Conservation (phyloP, 192 early-diverging fungal species). For the Backusella luteola region DNA sequence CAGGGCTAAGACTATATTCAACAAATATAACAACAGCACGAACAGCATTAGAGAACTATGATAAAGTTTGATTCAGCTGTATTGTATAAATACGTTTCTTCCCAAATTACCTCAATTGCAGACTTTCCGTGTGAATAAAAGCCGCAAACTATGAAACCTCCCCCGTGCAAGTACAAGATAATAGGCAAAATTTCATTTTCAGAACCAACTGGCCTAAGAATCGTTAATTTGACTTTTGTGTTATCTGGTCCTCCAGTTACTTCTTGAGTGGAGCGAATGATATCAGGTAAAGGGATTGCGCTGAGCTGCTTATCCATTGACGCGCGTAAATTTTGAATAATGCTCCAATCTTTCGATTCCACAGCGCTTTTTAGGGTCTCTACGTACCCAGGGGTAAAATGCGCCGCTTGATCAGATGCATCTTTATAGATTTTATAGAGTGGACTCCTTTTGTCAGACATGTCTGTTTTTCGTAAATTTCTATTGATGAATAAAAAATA, state of each 20-base stretch:
- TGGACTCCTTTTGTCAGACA: too few species aligned
- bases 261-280: neutral
- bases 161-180: neutral
- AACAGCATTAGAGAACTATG: neutral
- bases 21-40: slow-evolving; percentile 16
- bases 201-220: neutral
- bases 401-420: too few species aligned
- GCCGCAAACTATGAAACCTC: neutral
- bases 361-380: too few species aligned
- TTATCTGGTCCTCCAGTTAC: neutral
- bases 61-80: neutral
- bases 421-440: too few species aligned
- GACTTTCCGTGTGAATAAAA: neutral
- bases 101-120: neutral
- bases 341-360: too few species aligned
- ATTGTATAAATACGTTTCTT: neutral
- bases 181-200: neutral
- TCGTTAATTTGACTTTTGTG: neutral
- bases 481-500: too few species aligned
- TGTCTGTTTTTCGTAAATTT: too few species aligned
- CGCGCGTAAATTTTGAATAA: too few species aligned
- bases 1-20: slow-evolving; percentile 17
- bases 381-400: too few species aligned
- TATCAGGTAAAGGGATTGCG: neutral
- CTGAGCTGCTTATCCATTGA: too few species aligned